Percentiles rank a stretch among this genome's conserved stretches.
phyloP scores from a whole-genome alignment of 2,329 filamentous ascomycete species.

The Aspergillus uvarum region DNA sequence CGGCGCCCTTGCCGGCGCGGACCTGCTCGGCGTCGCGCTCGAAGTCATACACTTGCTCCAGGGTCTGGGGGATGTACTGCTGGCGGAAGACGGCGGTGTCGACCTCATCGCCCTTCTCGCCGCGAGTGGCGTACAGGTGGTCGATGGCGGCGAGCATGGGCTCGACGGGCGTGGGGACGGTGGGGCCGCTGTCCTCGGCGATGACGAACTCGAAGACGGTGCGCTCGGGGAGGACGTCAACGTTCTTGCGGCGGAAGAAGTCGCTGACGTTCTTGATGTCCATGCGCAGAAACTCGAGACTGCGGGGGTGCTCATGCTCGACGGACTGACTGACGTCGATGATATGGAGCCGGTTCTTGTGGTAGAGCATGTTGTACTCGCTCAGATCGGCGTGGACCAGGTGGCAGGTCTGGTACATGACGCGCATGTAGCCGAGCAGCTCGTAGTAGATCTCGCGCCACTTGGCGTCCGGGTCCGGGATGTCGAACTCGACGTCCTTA shows the following conservation, averaged over 20 bases:
- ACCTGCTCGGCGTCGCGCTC: constrained; percentile 84
- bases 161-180: constrained; percentile 43
- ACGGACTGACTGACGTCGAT: constrained; percentile 98
- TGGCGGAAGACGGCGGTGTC: constrained; percentile 92
- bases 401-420: constrained; percentile 86
- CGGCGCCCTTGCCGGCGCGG: constrained; percentile 67
- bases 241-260: constrained; percentile 84
- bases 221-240: constrained; percentile 76
- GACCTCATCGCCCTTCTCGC: constrained; percentile 55
- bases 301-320: constrained; percentile 91
- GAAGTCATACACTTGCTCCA: constrained; percentile 94
- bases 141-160: constrained; percentile 64
- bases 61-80: constrained; percentile 92
- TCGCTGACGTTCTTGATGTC: constrained; percentile 96
- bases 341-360: constrained; percentile 78
- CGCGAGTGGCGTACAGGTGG: constrained; percentile 62
- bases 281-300: constrained; percentile 92
- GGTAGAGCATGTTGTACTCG: constrained; percentile 96
- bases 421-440: constrained; percentile 82
- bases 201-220: constrained; percentile 84
- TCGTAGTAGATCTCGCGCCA: constrained; percentile 81
- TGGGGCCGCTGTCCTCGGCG: constrained; percentile 50
- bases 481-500: constrained; percentile 75
- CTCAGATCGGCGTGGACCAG: constrained; percentile 95
- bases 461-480: constrained; percentile 65